Evolutionary conservation across 2,329 filamentous ascomycete species (phyloP).

Genomic region (Epicoccum sorghinum): DNA sequence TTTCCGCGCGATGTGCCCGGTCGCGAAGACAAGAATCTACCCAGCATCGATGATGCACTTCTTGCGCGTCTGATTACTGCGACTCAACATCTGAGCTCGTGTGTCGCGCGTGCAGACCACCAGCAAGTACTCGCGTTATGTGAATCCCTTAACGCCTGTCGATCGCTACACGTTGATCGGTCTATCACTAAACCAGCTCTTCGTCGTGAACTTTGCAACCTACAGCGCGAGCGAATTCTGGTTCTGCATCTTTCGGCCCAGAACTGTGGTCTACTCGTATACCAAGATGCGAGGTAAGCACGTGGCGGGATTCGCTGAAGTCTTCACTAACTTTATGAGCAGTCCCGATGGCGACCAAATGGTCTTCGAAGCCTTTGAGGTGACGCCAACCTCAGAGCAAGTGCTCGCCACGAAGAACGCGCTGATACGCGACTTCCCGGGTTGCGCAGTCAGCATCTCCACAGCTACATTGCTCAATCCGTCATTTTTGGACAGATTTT

Average conservation of each 20-base stretch:
- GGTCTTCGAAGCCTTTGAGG: constrained; percentile 67
- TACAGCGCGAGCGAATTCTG: constrained; percentile 37
- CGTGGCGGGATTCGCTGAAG: constrained; percentile 7
- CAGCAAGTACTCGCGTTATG: constrained; percentile 21
- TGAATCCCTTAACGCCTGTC: constrained; percentile 22
- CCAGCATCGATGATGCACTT: constrained; percentile 37
- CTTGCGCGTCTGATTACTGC: constrained; percentile 36
- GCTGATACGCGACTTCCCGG: constrained; percentile 67
- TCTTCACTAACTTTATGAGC: constrained; percentile 5
- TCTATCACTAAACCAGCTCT: constrained; percentile 32
- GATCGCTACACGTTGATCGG: constrained; percentile 30
- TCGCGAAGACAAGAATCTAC: constrained; percentile 36
- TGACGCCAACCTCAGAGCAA: constrained; percentile 59
- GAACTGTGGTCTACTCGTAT: constrained; percentile 57
- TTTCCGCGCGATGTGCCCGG: constrained; percentile 50
- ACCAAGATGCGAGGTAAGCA: constrained; percentile 41
- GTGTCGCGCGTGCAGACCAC: constrained; percentile 15
- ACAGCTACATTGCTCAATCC: constrained; percentile 44
- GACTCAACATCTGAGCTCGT: constrained; percentile 22
- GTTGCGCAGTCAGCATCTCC: constrained; percentile 57
- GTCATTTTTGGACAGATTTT: constrained; percentile 57
- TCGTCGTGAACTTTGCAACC: constrained; percentile 22
- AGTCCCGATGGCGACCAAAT: constrained; percentile 29
- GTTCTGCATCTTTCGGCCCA: constrained; percentile 56
- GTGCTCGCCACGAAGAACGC: constrained; percentile 60